Evolutionary conservation across 257 asterid species (phyloP).

Genomic region (Solanum ossicruentum): DNA sequence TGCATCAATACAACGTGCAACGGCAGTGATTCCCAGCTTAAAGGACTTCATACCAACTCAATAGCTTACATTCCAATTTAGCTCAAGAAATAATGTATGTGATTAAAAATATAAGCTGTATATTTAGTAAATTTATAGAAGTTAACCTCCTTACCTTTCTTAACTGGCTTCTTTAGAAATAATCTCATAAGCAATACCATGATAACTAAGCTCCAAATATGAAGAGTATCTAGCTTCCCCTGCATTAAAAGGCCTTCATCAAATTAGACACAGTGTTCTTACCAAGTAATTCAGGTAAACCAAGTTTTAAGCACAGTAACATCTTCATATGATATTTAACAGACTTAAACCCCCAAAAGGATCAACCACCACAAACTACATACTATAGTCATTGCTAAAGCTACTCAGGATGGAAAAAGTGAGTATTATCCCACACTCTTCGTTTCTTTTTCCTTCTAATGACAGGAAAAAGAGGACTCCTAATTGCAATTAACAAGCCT

Average conservation of each 20-base stretch:
- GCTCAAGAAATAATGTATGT: background rate
- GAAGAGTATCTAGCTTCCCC: constrained; percentile 22
- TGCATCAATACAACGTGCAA: background rate
- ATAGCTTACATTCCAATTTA: background rate
- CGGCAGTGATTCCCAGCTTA: background rate
- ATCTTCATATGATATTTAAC: background rate
- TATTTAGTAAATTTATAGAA: background rate
- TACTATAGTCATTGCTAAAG: background rate
- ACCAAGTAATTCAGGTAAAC: background rate
- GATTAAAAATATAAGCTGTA: background rate
- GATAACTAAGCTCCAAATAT: constrained; percentile 25
- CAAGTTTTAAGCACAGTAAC: background rate
- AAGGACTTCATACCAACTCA: background rate
- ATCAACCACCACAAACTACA: background rate
- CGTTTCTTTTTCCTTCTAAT: background rate
- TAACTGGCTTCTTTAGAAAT: constrained; percentile 27
- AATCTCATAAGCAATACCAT: constrained; percentile 22
- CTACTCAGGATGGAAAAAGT: background rate
- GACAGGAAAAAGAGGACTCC: background rate
- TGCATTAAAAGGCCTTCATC: constrained; percentile 4
- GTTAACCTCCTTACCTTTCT: constrained; percentile 41
- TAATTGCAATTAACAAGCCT: background rate
- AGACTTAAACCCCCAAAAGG: background rate
- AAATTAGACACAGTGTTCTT: background rate
- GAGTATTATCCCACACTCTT: background rate